These are phyloP conservation scores for Cladosporium sp. DNA, from an alignment of 2,329 filamentous ascomycete species.

Conservation along the genomic window DNA sequence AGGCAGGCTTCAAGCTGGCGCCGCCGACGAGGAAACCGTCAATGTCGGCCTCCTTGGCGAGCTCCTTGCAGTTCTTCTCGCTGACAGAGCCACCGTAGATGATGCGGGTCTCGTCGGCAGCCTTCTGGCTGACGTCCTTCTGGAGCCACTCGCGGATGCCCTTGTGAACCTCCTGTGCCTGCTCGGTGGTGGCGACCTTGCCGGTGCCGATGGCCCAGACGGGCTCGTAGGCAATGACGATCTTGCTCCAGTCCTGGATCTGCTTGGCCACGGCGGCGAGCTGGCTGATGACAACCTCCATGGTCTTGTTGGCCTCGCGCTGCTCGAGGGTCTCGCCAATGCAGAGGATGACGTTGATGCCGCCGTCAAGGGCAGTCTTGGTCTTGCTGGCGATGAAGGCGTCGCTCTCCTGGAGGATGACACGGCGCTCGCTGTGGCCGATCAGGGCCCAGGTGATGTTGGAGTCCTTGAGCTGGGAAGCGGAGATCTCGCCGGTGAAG, in stretches of 20 bases:
- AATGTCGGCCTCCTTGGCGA: constrained; percentile 89
- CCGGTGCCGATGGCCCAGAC: constrained; percentile 95
- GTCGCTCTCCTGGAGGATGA: constrained; percentile 82
- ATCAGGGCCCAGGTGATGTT: constrained; percentile 86
- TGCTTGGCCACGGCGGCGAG: constrained; percentile 76
- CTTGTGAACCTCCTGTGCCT: constrained; percentile 91
- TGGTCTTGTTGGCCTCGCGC: constrained; percentile 79
- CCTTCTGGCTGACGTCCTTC: constrained; percentile 69
- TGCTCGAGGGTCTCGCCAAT: constrained; percentile 94
- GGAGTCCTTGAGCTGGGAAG: constrained; percentile 83
- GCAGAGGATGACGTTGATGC: constrained; percentile 90
- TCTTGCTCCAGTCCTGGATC: constrained; percentile 82
- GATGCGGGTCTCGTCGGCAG: constrained; percentile 82
- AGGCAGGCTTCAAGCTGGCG: constrained; percentile 94
- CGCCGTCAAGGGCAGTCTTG: constrained; percentile 83
- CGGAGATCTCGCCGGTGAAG: constrained; percentile 95
- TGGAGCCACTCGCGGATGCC: constrained; percentile 84
- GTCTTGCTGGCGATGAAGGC: constrained; percentile 85
- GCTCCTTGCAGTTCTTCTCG: constrained; percentile 96
- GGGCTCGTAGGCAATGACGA: constrained; percentile 97
- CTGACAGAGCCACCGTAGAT: constrained; percentile 95
- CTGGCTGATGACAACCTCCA: constrained; percentile 80
- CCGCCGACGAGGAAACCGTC: constrained; percentile 97
- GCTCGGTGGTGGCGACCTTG: constrained; percentile 82
- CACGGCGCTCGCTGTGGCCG: constrained; percentile 92